Conservation (phyloP, 75 land plant species). For the Picea glauca region DNA sequence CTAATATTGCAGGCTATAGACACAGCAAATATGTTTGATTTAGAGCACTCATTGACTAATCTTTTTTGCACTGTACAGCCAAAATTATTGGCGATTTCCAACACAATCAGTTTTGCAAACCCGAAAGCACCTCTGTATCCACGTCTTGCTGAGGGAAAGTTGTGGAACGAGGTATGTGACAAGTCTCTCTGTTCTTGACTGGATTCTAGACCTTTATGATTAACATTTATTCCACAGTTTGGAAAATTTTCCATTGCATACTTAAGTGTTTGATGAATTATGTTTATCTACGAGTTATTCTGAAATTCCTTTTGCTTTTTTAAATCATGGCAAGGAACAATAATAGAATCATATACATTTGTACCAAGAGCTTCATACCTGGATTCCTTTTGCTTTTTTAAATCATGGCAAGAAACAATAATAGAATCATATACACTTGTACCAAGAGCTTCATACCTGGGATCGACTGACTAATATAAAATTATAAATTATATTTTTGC, state of each 20-base stretch:
- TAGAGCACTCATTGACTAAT: neutral
- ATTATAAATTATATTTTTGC: neutral
- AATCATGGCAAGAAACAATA: neutral
- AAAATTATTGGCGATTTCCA: slow-evolving; percentile 81
- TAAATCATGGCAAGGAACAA: neutral
- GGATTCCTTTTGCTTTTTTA: neutral
- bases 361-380: neutral
- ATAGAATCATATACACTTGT: neutral
- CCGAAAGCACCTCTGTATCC: slow-evolving; percentile 88
- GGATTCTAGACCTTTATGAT: neutral
- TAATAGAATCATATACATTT: neutral
- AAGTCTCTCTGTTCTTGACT: slow-evolving; percentile 3
- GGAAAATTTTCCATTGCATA: neutral
- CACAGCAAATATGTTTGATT: neutral
- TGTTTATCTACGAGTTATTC: neutral
- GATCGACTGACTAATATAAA: neutral
- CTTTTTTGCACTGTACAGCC: slow-evolving; percentile 50
- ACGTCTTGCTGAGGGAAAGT: slow-evolving; percentile 73
- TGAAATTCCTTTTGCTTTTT: neutral
- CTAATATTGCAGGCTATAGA: too few species aligned
- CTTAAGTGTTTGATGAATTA: neutral
- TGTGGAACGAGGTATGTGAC: slow-evolving; percentile 62
- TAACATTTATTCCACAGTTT: neutral
- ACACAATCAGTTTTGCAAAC: slow-evolving; percentile 57
- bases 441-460: neutral